Conservation (phyloP, 805 yeast species). For the Nakazawaea molendinolei region DNA sequence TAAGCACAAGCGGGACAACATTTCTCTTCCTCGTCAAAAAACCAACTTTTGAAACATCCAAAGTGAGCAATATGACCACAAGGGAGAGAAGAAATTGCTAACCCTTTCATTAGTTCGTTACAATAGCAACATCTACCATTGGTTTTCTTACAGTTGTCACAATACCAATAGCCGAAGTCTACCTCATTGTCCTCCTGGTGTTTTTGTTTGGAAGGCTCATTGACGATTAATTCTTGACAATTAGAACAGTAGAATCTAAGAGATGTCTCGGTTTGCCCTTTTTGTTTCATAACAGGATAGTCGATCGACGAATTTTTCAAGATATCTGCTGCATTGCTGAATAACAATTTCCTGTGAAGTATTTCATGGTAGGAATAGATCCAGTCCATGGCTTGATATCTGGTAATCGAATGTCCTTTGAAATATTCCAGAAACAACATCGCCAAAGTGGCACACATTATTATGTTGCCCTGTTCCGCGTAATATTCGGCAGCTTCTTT, state of each 20-base stretch:
- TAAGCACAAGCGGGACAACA: conserved; percentile 63
- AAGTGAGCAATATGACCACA: conserved; percentile 91
- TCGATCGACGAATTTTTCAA: conserved; percentile 30
- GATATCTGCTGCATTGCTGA: conserved; percentile 52
- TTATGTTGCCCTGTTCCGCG: conserved; percentile 54
- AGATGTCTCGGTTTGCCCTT: conserved; percentile 32
- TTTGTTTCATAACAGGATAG: conserved; percentile 26
- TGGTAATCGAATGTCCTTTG: conserved; percentile 21
- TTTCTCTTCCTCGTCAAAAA: conserved; percentile 49
- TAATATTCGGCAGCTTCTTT: conserved; percentile 48
- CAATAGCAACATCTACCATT: conserved; percentile 75
- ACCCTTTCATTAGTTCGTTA: conserved; percentile 67
- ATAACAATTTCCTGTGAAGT: conserved; percentile 42
- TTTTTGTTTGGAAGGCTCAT: conserved; percentile 46
- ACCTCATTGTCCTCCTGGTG: conserved; percentile 23
- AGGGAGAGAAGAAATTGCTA: conserved; percentile 48
- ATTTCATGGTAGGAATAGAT: conserved; percentile 47
- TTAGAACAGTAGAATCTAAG: conserved; percentile 53
- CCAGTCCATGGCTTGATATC: conserved; percentile 45
- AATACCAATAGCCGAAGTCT: conserved; percentile 75
- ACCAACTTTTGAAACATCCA: conserved; percentile 76
- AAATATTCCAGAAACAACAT: conserved; percentile 42
- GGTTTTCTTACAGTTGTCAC: conserved; percentile 58
- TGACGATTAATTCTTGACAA: conserved; percentile 53
- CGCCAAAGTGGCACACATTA: conserved; percentile 52